phyloP scores from a whole-genome alignment of 495 filamentous ascomycete species.

The Talaromyces proteolyticus region DNA sequence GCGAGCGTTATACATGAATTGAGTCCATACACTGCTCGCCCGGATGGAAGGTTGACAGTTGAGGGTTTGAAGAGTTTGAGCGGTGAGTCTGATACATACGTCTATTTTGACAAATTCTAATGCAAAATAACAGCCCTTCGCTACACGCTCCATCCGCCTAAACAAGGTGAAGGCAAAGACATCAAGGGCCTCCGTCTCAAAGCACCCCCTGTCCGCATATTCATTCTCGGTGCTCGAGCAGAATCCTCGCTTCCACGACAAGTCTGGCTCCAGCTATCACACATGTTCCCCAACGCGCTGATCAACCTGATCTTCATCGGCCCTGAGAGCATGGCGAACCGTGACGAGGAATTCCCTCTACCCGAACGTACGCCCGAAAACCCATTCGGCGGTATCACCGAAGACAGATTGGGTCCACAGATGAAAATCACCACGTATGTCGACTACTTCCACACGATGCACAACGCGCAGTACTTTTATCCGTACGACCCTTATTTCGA shows the following conservation, averaged over 20 bases:
- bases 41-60: conserved; percentile 64
- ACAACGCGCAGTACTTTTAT: conserved; percentile 79
- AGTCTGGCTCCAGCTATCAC: conserved; percentile 85
- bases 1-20: conserved; percentile 88
- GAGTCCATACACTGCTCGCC: conserved; percentile 78
- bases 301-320: conserved; percentile 88
- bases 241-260: conserved; percentile 93
- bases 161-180: conserved; percentile 62
- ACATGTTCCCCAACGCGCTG: conserved; percentile 76
- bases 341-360: conserved; percentile 84
- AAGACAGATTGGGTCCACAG: conserved; percentile 74
- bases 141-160: conserved; percentile 87
- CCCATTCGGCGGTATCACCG: conserved; percentile 87
- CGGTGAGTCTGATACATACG: conserved; percentile 54
- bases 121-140: conserved; percentile 61
- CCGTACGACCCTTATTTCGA: conserved; percentile 98
- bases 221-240: conserved; percentile 90
- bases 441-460: conserved; percentile 96
- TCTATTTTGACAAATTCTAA: neutral
- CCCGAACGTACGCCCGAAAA: conserved; percentile 77
- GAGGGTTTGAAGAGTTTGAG: conserved; percentile 91
- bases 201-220: conserved; percentile 83
- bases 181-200: conserved; percentile 75
- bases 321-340: conserved; percentile 88
- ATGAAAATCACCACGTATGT: conserved; percentile 97